A percentile compares a stretch with the other conserved stretches of the same genome.
Evolutionary conservation across 1,284 basidiomycete species (phyloP).

Genomic region (Anthracocystis setariae): DNA sequence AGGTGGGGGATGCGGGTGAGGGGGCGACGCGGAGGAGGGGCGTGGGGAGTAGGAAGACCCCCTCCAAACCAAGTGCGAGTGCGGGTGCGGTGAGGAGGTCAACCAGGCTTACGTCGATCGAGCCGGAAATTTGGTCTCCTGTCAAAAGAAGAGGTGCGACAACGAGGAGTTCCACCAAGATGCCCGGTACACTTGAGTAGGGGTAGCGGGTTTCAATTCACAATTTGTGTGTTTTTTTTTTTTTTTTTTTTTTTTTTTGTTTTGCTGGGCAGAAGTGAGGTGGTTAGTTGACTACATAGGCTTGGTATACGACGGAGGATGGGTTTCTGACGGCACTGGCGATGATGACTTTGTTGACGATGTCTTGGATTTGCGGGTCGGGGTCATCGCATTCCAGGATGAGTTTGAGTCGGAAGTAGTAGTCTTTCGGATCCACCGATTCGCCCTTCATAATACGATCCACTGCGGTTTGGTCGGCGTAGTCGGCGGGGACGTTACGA

Average conservation of each 20-base stretch:
- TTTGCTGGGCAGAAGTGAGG: neutral
- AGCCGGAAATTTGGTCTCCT: conserved; percentile 19
- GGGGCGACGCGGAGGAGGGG: conserved; percentile 5
- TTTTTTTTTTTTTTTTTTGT: neutral
- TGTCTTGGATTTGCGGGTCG: conserved; percentile 26
- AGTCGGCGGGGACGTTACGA: conserved; percentile 18
- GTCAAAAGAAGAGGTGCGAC: conserved; percentile 15
- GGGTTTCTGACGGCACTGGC: conserved; percentile 30
- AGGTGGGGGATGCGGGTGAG: conserved; percentile 25
- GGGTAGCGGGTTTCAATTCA: neutral
- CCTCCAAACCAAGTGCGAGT: neutral
- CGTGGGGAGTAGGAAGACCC: neutral
- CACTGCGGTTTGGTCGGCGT: conserved; percentile 22
- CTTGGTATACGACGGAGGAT: conserved; percentile 27
- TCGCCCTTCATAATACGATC: conserved; percentile 13
- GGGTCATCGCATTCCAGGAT: conserved; percentile 33
- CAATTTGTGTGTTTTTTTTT: neutral
- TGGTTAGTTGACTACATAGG: conserved; percentile 30
- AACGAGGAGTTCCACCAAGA: conserved; percentile 7
- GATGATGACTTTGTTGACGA: conserved; percentile 39
- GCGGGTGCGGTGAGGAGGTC: conserved; percentile 23
- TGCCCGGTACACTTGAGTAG: conserved; percentile 42
- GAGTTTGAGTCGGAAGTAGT: conserved; percentile 38
- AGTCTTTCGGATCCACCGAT: conserved; percentile 22
- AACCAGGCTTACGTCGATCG: conserved; percentile 38